Percentiles rank a stretch among this genome's conserved stretches.
These are phyloP conservation scores for Aegilops bicornis DNA, from an alignment of 176 grass and related monocot genomes.

Conservation along the genomic window DNA sequence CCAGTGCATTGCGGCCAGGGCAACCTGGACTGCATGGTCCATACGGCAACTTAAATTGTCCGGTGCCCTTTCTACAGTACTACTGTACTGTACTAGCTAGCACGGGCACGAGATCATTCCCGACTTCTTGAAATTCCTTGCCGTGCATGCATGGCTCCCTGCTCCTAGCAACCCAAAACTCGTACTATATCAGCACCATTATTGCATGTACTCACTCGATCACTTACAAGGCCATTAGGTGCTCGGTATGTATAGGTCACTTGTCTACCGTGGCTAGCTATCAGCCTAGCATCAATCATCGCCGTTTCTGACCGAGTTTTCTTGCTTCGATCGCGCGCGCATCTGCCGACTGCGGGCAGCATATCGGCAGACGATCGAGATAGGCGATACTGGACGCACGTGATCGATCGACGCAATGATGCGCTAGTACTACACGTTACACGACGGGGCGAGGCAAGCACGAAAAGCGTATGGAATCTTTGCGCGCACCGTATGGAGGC, in stretches of 20 bases:
- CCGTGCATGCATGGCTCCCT: not conserved
- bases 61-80: not conserved
- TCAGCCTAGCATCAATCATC: not conserved
- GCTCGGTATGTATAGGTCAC: not conserved
- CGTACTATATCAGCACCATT: not conserved
- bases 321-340: not conserved
- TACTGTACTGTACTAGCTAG: not conserved
- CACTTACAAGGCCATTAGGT: not conserved
- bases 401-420: not conserved
- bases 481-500: not conserved
- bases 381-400: not conserved
- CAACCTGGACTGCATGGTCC: not conserved
- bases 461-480: not conserved
- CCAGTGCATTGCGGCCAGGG: not conserved
- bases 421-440: not conserved
- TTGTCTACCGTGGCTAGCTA: not conserved
- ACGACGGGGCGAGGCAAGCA: not conserved
- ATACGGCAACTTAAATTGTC: slow-evolving; percentile 17
- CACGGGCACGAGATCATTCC: not conserved
- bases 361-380: not conserved
- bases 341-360: not conserved
- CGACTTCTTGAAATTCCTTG: not conserved
- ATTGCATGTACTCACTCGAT: not conserved
- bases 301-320: not conserved
- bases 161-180: not conserved